Evolutionary conservation across 768 basidiomycete species (phyloP).

Genomic region (Boletus speciosus): DNA sequence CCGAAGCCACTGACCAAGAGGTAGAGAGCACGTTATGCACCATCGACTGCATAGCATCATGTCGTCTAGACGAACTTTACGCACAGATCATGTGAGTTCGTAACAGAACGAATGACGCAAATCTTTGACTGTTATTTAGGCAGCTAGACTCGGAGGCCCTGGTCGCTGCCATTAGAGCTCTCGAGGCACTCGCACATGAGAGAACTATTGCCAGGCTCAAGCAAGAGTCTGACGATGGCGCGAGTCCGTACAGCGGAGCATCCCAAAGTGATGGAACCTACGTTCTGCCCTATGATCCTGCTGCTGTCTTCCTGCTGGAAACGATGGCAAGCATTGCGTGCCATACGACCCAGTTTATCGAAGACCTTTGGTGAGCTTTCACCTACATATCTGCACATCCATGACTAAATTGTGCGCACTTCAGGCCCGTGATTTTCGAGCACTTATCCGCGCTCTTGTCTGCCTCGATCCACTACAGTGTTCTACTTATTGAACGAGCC

Average conservation of each 20-base stretch:
- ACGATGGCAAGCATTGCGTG: slow-evolving; percentile 89
- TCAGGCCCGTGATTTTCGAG: slow-evolving; percentile 92
- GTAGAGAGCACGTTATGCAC: slow-evolving; percentile 93
- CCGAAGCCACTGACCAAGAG: slow-evolving; percentile 87
- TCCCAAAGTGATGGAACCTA: slow-evolving; percentile 42
- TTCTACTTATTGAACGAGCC: slow-evolving; percentile 89
- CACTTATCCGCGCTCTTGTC: slow-evolving; percentile 82
- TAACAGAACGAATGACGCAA: background rate
- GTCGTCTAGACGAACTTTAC: slow-evolving; percentile 92
- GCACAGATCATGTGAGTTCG: slow-evolving; percentile 80
- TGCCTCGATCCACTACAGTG: slow-evolving; percentile 76
- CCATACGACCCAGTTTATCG: slow-evolving; percentile 72
- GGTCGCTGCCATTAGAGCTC: slow-evolving; percentile 77
- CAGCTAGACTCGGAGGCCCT: slow-evolving; percentile 77
- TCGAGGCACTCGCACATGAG: slow-evolving; percentile 89
- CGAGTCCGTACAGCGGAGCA: slow-evolving; percentile 31
- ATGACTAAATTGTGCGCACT: background rate
- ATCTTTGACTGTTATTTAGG: slow-evolving; percentile 40
- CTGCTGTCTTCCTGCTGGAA: slow-evolving; percentile 91
- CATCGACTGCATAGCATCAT: slow-evolving; percentile 92
- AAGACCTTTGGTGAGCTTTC: slow-evolving; percentile 77
- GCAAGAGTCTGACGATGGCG: slow-evolving; percentile 61
- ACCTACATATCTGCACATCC: background rate
- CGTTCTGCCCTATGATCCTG: slow-evolving; percentile 88
- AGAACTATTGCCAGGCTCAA: slow-evolving; percentile 77